A percentile compares a stretch with the other conserved stretches of the same genome.
Evolutionary conservation across 108 stramenopile genomes (phyloP).

Genomic region (Nitzschia sp.): DNA sequence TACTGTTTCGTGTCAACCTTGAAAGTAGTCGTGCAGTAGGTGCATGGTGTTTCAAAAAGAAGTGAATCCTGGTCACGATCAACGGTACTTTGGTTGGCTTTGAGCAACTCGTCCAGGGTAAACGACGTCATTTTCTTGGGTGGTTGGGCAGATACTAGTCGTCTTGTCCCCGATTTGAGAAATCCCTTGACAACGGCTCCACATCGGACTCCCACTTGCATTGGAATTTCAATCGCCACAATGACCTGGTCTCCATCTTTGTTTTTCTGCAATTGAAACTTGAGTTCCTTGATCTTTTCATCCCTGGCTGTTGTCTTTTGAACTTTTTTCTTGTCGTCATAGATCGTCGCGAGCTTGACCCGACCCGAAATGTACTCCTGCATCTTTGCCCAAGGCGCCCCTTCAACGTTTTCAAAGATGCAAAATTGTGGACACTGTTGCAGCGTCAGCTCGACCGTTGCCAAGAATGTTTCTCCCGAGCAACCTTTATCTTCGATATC

Average conservation of each 20-base stretch:
- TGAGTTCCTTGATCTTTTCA: constrained; percentile 38
- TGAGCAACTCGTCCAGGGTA: constrained; percentile 53
- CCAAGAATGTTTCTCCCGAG: constrained; percentile 75
- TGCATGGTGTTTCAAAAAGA: constrained; percentile 47
- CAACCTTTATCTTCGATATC: constrained; percentile 81
- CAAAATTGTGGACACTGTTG: constrained; percentile 57
- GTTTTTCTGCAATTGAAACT: constrained; percentile 30
- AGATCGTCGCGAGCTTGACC: constrained; percentile 33
- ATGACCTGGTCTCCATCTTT: constrained; percentile 28
- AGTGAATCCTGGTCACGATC: constrained; percentile 46
- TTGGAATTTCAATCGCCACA: constrained; percentile 50
- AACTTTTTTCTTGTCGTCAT: constrained; percentile 38
- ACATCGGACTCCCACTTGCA: constrained; percentile 55
- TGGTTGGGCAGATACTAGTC: constrained; percentile 13
- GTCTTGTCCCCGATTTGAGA: constrained; percentile 22
- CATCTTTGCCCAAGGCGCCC: constrained; percentile 76
- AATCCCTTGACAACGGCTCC: constrained; percentile 61
- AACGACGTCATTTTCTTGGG: constrained; percentile 40
- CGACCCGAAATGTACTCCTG: constrained; percentile 72
- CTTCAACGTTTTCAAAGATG: constrained; percentile 75
- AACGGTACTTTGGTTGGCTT: constrained; percentile 39
- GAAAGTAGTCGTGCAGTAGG: constrained; percentile 55
- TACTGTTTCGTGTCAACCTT: constrained; percentile 71
- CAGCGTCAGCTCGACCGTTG: constrained; percentile 59
- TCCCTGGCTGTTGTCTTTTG: constrained; percentile 5